Base-by-base conservation (phyloP, 352 stramenopile species). In the Phytopythium vexans region DNA sequence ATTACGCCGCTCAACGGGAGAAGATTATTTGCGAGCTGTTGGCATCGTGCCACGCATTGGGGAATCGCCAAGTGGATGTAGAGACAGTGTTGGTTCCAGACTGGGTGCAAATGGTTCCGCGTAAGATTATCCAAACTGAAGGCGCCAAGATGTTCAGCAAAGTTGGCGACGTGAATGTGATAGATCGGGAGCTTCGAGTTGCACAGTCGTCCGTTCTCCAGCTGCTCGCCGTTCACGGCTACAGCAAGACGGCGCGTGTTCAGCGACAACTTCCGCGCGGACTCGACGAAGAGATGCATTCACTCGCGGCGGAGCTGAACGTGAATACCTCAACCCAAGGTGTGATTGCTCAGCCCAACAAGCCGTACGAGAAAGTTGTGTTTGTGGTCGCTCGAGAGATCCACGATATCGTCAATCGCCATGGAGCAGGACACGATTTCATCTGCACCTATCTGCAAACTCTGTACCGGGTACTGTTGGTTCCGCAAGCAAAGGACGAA, bases 1-100 rank as follows among this genome's bases (percentile, higher is more conserved):
- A 91, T 40, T 76, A 74, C 44, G 86, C 72, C 5, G 48, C 70
- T 1, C 75, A 89, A 31, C 65, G 77, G 7, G 85, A 94, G 36
- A 87, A 86, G 41, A 86, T 94, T 21, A 65, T 94, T 31, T 82
- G 66, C 35, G 82, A 94, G 54, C 48, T 94, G 6, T 36, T 94
- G 40, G 61, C 76, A 14, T 92, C 82, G 14, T 94, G 82, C 39
- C 74, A 86, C n/a, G 77, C 85, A 1, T 47, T 89, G 12, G 81
- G 82, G 1, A 92, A 89, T 32, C 60, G 65, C 16, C 80, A 91
- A 46, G 79, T 90, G 7, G 75, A 82, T 8, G 65, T 93, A 31
- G 68, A 83, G 16, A 70, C 68, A 35, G 64, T 61, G 0, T 63
- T 74, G 39, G 57, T 79, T 11, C 62, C 70, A 4, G 75, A 85